Percentiles rank a stretch among this genome's conserved stretches.
Evolutionary conservation across 179 eudicot genomes (phyloP).

Genomic region (Nepenthes alata): DNA sequence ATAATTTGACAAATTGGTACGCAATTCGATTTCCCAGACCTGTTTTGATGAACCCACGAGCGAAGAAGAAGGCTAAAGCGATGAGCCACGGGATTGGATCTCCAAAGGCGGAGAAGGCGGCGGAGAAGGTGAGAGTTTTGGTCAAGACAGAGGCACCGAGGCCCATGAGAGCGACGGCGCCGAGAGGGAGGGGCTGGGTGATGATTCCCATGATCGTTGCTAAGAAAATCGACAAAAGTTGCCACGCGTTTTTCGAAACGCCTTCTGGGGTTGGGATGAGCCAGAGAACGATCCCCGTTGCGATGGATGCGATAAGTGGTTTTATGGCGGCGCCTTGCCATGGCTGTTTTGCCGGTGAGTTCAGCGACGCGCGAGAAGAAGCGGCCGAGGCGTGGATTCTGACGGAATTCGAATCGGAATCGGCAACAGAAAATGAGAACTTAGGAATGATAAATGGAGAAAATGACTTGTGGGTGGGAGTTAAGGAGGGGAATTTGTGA

Average conservation of each 20-base stretch:
- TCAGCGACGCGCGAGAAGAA: constrained; percentile 6
- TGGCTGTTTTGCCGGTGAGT: constrained; percentile 18
- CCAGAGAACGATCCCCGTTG: constrained; percentile 66
- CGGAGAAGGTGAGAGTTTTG: constrained; percentile 74
- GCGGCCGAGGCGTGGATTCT: constrained; percentile 16
- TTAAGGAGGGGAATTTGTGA: constrained; percentile 16
- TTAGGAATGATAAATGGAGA: constrained; percentile 12
- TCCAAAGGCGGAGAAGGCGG: constrained; percentile 91
- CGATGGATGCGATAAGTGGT: constrained; percentile 53
- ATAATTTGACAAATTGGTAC: constrained; percentile 54
- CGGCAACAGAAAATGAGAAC: neutral
- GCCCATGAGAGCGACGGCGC: constrained; percentile 81
- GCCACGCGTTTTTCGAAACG: constrained; percentile 64
- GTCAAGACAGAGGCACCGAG: constrained; percentile 79
- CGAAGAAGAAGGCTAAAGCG: constrained; percentile 92
- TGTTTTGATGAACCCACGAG: constrained; percentile 82
- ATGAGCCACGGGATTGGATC: constrained; percentile 96
- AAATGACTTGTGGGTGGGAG: constrained; percentile 1
- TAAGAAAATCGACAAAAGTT: constrained; percentile 60
- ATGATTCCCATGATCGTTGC: constrained; percentile 86
- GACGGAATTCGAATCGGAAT: neutral
- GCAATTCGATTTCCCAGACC: constrained; percentile 85
- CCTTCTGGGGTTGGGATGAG: constrained; percentile 63
- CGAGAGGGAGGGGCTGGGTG: constrained; percentile 82
- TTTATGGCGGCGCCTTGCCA: constrained; percentile 69